These are phyloP conservation scores for Sphaerulina populicola DNA, from an alignment of 2,329 filamentous ascomycete genomes.

Conservation along the genomic window DNA sequence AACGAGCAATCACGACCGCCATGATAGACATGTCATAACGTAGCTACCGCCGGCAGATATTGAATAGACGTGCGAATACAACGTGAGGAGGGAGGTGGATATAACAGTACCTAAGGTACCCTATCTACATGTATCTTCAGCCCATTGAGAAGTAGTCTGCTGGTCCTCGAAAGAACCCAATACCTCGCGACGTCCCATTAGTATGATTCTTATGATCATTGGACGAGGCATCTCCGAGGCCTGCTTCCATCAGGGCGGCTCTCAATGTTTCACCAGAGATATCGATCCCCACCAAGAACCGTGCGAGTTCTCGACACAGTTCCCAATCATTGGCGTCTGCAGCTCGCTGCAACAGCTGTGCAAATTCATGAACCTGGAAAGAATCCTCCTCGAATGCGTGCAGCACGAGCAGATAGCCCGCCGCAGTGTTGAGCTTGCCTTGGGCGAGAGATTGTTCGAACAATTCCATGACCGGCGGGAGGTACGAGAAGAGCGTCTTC, in stretches of 20 bases:
- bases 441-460: conserved; percentile 86
- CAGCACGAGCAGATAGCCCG: conserved; percentile 88
- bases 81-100: neutral
- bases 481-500: conserved; percentile 83
- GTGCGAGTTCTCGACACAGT: conserved; percentile 83
- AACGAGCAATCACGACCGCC: neutral
- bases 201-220: conserved; percentile 5
- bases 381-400: conserved; percentile 59
- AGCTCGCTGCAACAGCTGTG: conserved; percentile 70
- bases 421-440: conserved; percentile 85
- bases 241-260: conserved; percentile 51
- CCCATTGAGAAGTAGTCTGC: conserved; percentile 12
- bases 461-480: conserved; percentile 81
- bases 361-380: conserved; percentile 56
- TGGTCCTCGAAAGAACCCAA: conserved; percentile 3
- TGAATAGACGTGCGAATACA: neutral
- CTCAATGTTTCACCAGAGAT: conserved; percentile 71
- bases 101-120: too few species aligned
- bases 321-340: conserved; percentile 88
- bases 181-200: neutral
- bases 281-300: conserved; percentile 92
- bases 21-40: neutral
- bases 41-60: neutral
- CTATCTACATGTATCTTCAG: neutral
- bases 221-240: conserved; percentile 12